Evolutionary conservation across 176 grass and related monocot genomes (phyloP), one percentile per base, ranked within the genome.

Genomic region (Alloteropsis semialata): DNA sequence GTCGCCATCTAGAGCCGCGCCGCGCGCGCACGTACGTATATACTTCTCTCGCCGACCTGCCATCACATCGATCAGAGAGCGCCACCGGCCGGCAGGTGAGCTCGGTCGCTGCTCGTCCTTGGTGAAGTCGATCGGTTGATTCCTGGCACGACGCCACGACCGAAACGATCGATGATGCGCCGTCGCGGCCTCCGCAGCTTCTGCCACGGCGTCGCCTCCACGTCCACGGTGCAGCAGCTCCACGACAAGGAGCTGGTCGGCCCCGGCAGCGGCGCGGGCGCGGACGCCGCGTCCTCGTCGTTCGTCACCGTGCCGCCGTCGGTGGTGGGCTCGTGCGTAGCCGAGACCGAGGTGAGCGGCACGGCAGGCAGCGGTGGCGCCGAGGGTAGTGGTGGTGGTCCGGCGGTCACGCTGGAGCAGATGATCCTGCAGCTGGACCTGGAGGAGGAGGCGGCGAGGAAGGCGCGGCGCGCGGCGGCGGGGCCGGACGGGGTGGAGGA

Each of bases 401-500:
- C 84, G 21, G 69, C 55, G 24, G 51, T 90, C 18, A 93, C 93
- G 46, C 89, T 98, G 42, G 96, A 98, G 72, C 83, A 98, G 76
- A 98, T 98, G 96, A 95, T 98, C 87, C 81, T 98, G 44, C 91
- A 98, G 80, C 93, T 98, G 64, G 91, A 95, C 76, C 67, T 98
- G 69, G 89, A 98, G 66, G 96, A 95, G 75, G 87, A 82, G 59
- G 91, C 84, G 8, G 87, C 85, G n/a, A 80, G 80, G 76, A 92
- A 74, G 76, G 86, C 76, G 25, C 88, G 81, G 78, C 56, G 43
- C 42, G 21, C 36, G 38, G 58, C 77, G 1, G 62, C 19, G 24
- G 58, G 24, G n/a, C n/a, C n/a, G 17, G 49, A 8, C 38, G 39
- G 28, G 5, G 21, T 13, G 14, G 70, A 68, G 11, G 78, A 51